Evolutionary conservation across 108 stramenopile species (phyloP).

Genomic region (Nannochloropsis granulata): DNA sequence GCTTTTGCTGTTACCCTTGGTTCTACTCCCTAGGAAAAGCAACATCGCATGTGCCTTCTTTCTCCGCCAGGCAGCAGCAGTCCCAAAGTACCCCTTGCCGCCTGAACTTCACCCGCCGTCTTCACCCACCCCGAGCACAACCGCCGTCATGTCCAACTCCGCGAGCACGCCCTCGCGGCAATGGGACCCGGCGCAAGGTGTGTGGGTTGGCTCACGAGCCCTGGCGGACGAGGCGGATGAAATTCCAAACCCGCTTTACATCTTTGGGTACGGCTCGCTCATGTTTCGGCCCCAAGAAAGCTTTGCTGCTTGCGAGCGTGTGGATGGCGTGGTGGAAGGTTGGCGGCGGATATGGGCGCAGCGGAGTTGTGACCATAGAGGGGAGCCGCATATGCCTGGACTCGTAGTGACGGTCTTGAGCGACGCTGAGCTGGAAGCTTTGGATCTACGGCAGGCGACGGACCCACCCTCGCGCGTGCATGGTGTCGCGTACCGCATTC

Average conservation of each 20-base stretch:
- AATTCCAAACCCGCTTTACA: slow-evolving; percentile 26
- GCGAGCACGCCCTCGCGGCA: neutral
- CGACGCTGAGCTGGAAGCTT: slow-evolving; percentile 18
- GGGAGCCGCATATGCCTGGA: slow-evolving; percentile 15
- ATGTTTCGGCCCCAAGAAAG: slow-evolving; percentile 25
- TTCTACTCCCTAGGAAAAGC: no score
- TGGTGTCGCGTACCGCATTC: slow-evolving; percentile 20
- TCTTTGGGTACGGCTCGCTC: slow-evolving; percentile 24
- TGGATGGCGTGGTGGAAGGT: slow-evolving; percentile 12
- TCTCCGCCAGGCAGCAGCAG: no score
- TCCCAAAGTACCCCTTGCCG: no score
- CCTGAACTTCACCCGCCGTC: no score
- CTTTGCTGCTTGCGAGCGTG: slow-evolving; percentile 16
- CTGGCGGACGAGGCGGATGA: slow-evolving; percentile 1
- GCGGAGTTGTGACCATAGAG: slow-evolving; percentile 28
- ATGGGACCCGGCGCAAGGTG: slow-evolving; percentile 14
- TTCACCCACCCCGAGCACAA: no score
- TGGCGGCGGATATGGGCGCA: slow-evolving; percentile 26
- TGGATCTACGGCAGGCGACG: slow-evolving; percentile 7
- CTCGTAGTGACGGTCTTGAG: slow-evolving; percentile 24
- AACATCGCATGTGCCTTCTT: no score
- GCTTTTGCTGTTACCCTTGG: no score
- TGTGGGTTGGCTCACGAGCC: slow-evolving; percentile 22
- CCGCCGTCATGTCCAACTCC: no score
- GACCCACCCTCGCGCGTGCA: slow-evolving; percentile 18